Base-by-base conservation (phyloP, 495 filamentous ascomycete species). In the Thozetella sp. region DNA sequence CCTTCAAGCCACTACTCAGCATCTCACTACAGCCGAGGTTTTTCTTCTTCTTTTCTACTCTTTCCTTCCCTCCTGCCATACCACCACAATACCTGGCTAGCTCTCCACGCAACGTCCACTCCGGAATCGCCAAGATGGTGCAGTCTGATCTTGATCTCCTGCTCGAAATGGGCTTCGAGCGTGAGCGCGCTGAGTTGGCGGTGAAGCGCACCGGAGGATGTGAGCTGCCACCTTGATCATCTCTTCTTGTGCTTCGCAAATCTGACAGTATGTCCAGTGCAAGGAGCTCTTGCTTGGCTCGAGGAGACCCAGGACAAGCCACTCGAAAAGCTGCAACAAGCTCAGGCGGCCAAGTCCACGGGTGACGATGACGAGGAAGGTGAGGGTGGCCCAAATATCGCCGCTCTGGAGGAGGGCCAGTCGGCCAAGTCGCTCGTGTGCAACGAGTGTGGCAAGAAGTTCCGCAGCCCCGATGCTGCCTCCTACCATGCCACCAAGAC, bases 161-260 rank as follows among this genome's bases (percentile, higher is more conserved):
- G 69, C 69, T 96, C 64, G 93, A 96, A 56, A 97, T 98, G 93
- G 95, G 95, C 67, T 99, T 99, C 63, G 92, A 96, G 59, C 81
- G 85, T 66, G 85, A 90, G 62, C 82, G 88, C 64, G 90, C 91
- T 30, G 83, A 92, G 72, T 70, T 98, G 20, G 95, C 96, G 30
- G 80, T 96, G 55, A 88, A 91, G 68, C 90, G 90, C 68, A 82
- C 87, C 27, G 89, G 91, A 53, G 86, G 88, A 53, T 69, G 93
- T 93, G 73, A 76, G 90, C 53, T 53, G 2, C 25, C 34, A 46
- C 45, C 20, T 19, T 56, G n/a, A 23, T n/a, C 1, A 10, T 13
- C 17, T 13, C 30, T 26, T 1, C 23, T 24, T 15, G 37, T n/a
- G 23, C 52, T 40, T 23, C n/a, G 26, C 15, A 26, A 17, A n/a